Conservation (phyloP, 225 moss, liverwort and hornwort genomes). For the Takakia lepidozioides region DNA sequence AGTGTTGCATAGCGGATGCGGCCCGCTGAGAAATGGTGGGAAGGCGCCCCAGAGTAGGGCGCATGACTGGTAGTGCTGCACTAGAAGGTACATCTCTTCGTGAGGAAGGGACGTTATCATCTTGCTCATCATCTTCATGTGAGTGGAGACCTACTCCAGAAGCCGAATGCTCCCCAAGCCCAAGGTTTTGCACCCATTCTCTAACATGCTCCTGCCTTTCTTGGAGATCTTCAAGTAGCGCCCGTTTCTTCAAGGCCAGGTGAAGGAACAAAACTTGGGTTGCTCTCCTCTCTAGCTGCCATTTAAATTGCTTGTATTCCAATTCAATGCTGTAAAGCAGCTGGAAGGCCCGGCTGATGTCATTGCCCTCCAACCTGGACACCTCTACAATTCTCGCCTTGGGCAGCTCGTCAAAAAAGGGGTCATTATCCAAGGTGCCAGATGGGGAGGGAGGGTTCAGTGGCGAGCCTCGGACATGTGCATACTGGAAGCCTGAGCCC, state of each 20-base stretch:
- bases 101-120: slow-evolving; percentile 24
- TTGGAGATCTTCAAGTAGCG: slow-evolving; percentile 36
- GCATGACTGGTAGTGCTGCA: slow-evolving; percentile 59
- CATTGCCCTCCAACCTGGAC: slow-evolving; percentile 37
- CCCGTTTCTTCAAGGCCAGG: slow-evolving; percentile 35
- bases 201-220: slow-evolving; percentile 44
- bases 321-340: slow-evolving; percentile 38
- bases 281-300: slow-evolving; percentile 40
- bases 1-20: slow-evolving; percentile 53
- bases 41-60: slow-evolving; percentile 57
- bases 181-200: slow-evolving; percentile 45
- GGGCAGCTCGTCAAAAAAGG: slow-evolving; percentile 33
- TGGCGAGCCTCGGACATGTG: too few relatives aligned
- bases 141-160: slow-evolving; percentile 25
- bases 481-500: too few relatives aligned
- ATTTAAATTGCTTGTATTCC: slow-evolving; percentile 34
- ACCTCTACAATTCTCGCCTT: slow-evolving; percentile 35
- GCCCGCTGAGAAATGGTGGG: slow-evolving; percentile 55
- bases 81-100: slow-evolving; percentile 53
- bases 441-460: too few relatives aligned
- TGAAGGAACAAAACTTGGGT: slow-evolving; percentile 41
- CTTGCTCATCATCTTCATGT: slow-evolving; percentile 44
- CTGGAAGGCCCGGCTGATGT: slow-evolving; percentile 39
- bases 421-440: slow-evolving; percentile 7
- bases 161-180: slow-evolving; percentile 29